Conservation (phyloP, 2,329 filamentous ascomycete species). For the Neurospora sp. region DNA sequence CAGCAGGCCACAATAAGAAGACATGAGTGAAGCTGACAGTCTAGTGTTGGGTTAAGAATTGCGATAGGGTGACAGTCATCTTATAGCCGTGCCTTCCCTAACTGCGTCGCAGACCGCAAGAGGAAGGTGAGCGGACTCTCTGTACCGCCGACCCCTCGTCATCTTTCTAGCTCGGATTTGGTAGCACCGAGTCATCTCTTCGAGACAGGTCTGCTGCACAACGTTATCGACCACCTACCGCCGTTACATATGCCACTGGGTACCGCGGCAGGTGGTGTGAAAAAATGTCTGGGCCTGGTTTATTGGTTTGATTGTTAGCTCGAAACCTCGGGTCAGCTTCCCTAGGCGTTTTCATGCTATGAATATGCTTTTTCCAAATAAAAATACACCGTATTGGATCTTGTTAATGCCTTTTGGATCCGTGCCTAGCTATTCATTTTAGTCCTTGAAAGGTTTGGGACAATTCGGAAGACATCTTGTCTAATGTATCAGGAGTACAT, state of each 20-base stretch:
- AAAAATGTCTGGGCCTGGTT: no score
- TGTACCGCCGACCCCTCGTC: not conserved
- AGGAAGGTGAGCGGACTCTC: not conserved
- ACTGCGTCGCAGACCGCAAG: not conserved
- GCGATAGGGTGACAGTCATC: not conserved
- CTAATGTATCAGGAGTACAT: no score
- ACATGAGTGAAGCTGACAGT: not conserved
- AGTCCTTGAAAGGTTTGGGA: no score
- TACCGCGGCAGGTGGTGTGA: no score
- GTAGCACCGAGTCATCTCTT: not conserved
- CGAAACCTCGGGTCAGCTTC: no score
- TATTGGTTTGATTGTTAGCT: no score
- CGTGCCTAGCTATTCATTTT: no score
- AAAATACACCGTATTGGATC: no score
- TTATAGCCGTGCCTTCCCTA: not conserved
- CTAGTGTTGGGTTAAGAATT: not conserved
- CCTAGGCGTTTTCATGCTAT: no score
- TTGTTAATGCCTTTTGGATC: no score
- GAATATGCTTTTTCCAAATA: no score
- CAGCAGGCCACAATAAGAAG: not conserved
- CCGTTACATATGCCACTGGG: not conserved
- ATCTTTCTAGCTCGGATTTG: not conserved
- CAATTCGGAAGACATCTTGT: no score
- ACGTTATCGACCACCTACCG: not conserved
- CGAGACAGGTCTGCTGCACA: not conserved